Conservation (phyloP, 495 filamentous ascomycete genomes). For the Filosporella fistucella region DNA sequence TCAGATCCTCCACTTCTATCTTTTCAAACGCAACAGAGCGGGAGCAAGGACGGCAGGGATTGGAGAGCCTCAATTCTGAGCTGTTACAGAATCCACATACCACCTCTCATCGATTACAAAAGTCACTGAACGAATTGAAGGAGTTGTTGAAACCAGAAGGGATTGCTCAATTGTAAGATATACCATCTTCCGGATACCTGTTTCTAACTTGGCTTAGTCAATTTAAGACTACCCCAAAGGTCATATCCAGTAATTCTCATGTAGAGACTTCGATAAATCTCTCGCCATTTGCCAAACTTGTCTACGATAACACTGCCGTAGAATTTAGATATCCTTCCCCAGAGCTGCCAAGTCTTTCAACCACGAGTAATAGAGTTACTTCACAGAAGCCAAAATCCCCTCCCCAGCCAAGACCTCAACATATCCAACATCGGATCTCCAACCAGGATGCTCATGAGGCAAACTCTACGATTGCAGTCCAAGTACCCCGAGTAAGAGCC, state of each 20-base stretch:
- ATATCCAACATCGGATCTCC: constrained; percentile 8
- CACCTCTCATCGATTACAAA: constrained; percentile 36
- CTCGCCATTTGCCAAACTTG: constrained; percentile 21
- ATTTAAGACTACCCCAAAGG: constrained; percentile 52
- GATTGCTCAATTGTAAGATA: constrained; percentile 48
- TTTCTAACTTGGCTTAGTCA: constrained; percentile 42
- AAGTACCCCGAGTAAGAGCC: constrained; percentile 17
- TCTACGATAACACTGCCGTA: constrained; percentile 18
- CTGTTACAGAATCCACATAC: constrained; percentile 29
- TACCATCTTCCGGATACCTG: constrained; percentile 8
- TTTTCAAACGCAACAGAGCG: constrained; percentile 31
- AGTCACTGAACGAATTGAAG: constrained; percentile 60
- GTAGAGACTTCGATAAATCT: constrained; percentile 7
- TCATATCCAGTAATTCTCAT: neutral
- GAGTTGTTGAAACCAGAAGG: constrained; percentile 62
- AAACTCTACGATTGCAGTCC: constrained; percentile 27
- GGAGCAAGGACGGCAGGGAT: constrained; percentile 34
- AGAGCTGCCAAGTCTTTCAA: constrained; percentile 6
- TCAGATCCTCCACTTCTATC: constrained; percentile 41
- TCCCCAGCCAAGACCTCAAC: constrained; percentile 18
- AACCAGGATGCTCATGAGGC: constrained; percentile 25
- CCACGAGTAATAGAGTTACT: constrained; percentile 11
- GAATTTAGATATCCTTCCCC: constrained; percentile 21
- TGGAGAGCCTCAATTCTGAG: constrained; percentile 49
- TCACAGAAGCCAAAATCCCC: constrained; percentile 19